Conservation (phyloP, 2,329 filamentous ascomycete species). For the Hypoxylon sp. region DNA sequence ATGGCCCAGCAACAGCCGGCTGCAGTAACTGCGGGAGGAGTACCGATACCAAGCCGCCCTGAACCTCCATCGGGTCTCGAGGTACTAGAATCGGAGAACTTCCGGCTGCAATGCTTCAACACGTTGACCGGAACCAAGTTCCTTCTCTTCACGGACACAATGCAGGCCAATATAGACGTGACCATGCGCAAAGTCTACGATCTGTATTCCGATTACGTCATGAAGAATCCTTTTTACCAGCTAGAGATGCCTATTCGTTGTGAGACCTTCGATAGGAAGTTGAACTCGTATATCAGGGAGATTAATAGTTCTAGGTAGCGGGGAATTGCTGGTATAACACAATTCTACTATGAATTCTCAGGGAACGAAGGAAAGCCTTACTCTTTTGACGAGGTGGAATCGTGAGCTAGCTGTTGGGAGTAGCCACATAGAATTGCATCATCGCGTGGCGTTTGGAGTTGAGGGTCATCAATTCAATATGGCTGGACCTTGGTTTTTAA, state of each 20-base stretch:
- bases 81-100: conserved; percentile 93
- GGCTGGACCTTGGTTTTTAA: conserved; percentile 23
- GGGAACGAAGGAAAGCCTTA: conserved; percentile 6
- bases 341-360: conserved; percentile 11
- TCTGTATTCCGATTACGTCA: conserved; percentile 95
- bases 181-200: conserved; percentile 92
- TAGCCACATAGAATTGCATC: conserved; percentile 29
- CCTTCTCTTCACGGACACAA: conserved; percentile 90
- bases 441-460: conserved; percentile 49
- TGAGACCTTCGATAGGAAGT: conserved; percentile 91
- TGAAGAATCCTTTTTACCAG: conserved; percentile 99
- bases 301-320: conserved; percentile 72
- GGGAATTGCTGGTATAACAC: conserved; percentile 6
- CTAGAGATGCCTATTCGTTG: conserved; percentile 97
- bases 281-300: conserved; percentile 84
- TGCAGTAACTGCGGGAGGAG: conserved; percentile 40
- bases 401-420: conserved; percentile 11
- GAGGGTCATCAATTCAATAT: conserved; percentile 20
- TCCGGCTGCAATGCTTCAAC: conserved; percentile 95
- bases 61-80: conserved; percentile 85
- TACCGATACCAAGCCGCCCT: conserved; percentile 63
- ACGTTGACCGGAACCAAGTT: conserved; percentile 97
- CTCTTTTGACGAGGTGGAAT: conserved; percentile 9
- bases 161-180: conserved; percentile 88
- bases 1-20: conserved; percentile 53